Evolutionary conservation across 805 yeast genomes (phyloP), one percentile per base, ranked within the genome.

Genomic region (Kockiozyma suomiensis): DNA sequence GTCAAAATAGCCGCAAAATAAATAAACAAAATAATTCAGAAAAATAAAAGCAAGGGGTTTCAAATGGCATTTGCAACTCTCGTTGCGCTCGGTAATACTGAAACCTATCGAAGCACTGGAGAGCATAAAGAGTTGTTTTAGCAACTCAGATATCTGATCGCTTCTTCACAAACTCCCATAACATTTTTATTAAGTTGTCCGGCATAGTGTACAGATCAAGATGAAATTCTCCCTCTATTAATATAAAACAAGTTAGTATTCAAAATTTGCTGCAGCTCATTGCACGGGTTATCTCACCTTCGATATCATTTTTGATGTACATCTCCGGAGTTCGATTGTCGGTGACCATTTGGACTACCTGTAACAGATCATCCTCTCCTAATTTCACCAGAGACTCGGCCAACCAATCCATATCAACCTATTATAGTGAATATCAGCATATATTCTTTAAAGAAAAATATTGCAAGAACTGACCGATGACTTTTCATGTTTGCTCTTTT

Each of bases 331-430:
- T 90, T 72, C 90, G 84, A 76, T 94, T 94, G 74, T 93, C 98
- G 46, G 96, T 91, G 42, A 93, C 94, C 97, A 93, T 92, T 76
- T 93, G 98, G 56, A 93, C 98, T 50, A 94, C 94, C 35, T 91
- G 96, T 52, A 94, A 83, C 67, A 93, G 79, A 74, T 94, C 97
- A 72, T 94, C 98, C 75, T 93, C 98, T 59, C 81, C 85, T 66
- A 93, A 80, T 74, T 89, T 89, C 54, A 96, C 90, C 69, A 93
- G 81, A 1, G 94, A 93, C 62, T 87, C 90, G 4, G 98, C 97
- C 70, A 93, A 81, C 71, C 86, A 86, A 72, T 93, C 99, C 68
- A 94, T 79, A 72, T 93, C 97, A 35, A 94, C 86, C 37, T 53
- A 47, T 13, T 26, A 3, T 38, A 12, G 8, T 21, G 12, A 40